Base-by-base conservation (phyloP, 768 basidiomycete species). In the Podaxis sp. region DNA sequence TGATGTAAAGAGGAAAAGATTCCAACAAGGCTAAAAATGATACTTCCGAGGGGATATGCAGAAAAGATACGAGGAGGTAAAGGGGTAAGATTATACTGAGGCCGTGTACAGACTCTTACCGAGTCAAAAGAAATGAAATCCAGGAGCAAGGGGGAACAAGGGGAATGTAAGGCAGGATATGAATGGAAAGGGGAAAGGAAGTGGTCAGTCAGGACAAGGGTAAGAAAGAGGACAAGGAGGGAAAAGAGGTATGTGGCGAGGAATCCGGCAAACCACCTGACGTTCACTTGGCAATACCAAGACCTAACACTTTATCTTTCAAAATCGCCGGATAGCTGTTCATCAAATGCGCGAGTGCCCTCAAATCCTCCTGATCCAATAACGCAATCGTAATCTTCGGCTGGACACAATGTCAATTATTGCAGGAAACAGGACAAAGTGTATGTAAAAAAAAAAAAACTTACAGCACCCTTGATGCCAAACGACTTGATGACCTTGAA, bases 311-410 rank as follows among this genome's bases (percentile, higher is more conserved):
- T 76, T 94, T 94, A 72, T 93, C 91, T 76, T 90, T 94, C 63
- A 95, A 79, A 2, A 94, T 82, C 7, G 84, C 75, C 11, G 91
- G 90, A 72, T 92, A 94, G 71, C 91, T 91, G 73, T 93, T 91
- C 87, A 93, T 88, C 47, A 96, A 81, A 72, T 93, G 91, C 5
- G 91, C 89, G 52, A 96, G 82, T 4, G 92, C 80, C 47, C 89
- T 85, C 24, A 96, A 81, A 69, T 96, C 94, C 63, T 95, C 94
- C 67, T 88, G 82, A 69, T 96, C 93, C 64, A 96, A 77, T 8
- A 95, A 81, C 4, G 83, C 77, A 67, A 97, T 92, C 0, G 94
- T 95, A 65, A 93, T 77, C 71, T 94, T 94, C 55, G 93, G 91
- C 86, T 91, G 67, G 15, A 62, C 40, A 24, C 47, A 49, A 43